These are phyloP conservation scores for Boletus sp. DNA, from an alignment of 1,284 basidiomycete species.

Conservation along the genomic window DNA sequence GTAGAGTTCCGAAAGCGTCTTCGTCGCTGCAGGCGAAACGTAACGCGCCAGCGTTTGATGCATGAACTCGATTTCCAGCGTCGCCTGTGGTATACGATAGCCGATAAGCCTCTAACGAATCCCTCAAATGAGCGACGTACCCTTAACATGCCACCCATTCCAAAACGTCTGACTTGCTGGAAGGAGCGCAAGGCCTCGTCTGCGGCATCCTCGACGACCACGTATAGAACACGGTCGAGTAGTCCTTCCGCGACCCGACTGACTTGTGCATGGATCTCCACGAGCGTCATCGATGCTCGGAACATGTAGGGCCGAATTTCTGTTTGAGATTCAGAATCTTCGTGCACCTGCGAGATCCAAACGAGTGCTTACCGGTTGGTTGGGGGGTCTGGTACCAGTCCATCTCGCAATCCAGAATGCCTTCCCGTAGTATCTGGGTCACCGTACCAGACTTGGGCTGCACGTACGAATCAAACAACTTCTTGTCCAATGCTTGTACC, in stretches of 20 bases:
- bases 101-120: background rate
- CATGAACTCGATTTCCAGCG: constrained; percentile 97
- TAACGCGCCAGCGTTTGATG: constrained; percentile 92
- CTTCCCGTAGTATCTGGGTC: constrained; percentile 68
- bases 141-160: constrained; percentile 97
- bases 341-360: background rate
- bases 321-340: constrained; percentile 31
- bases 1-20: constrained; percentile 86
- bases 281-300: constrained; percentile 82
- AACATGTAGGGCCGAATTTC: constrained; percentile 96
- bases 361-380: constrained; percentile 64
- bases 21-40: constrained; percentile 76
- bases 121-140: constrained; percentile 38
- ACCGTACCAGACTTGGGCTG: constrained; percentile 72
- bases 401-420: constrained; percentile 76
- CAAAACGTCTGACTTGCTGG: constrained; percentile 82
- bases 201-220: constrained; percentile 81
- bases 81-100: constrained; percentile 59
- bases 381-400: constrained; percentile 91
- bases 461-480: constrained; percentile 83
- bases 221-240: constrained; percentile 77
- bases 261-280: constrained; percentile 90
- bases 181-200: constrained; percentile 82
- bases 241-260: constrained; percentile 74
- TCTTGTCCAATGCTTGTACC: constrained; percentile 80